Base-by-base conservation (phyloP, 306 rosid species). In the Prunus padus region DNA sequence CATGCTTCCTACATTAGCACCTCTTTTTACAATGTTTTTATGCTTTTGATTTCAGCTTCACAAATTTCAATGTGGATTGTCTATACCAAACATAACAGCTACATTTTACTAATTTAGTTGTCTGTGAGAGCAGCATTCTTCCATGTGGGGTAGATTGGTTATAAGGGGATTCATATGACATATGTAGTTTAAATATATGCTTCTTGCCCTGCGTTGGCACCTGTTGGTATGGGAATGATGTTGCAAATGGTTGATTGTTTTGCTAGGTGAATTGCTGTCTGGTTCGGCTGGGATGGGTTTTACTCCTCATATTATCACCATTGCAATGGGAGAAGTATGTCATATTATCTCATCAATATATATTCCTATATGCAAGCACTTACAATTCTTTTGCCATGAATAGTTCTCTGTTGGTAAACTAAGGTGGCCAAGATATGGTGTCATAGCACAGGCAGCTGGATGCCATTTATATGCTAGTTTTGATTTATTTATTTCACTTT, bases 261-360 rank as follows among this genome's bases (percentile, higher is more conserved):
- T 84, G 76, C 60, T 74, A 94, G 98, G 97, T 79, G 89, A 79
- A 82, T 75, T 84, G 87, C 86, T 92, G 76, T 89, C 96, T 83
- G 93, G 90, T 65, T 85, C 99, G 16, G 97, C 98, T 62, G 98
- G 98, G 66, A 90, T 85, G 85, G 97, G 98, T 71, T 92, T 92
- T 79, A 87, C 96, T 57, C 93, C 99, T 33, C 99, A 96, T 84
- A 83, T 96, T 77, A 92, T 96, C 87, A 83, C 88, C 77, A 73
- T 92, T 78, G 93, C 88, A 51, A 49, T 88, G 62, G 97, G 99
- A 89, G 99, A 96, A 84, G 99, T 95, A 89, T 73, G 85, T 16
- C 30, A 37, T 76, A 25, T 16, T 74, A 54, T 64, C 68, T 54
- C 65, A 52, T 69, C 67, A 68, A 54, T 72, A 52, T 75, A 20